Percentiles rank a stretch among this genome's conserved stretches.
Evolutionary conservation across 305 asterid species (phyloP).

Genomic region (Solanum hybrid): DNA sequence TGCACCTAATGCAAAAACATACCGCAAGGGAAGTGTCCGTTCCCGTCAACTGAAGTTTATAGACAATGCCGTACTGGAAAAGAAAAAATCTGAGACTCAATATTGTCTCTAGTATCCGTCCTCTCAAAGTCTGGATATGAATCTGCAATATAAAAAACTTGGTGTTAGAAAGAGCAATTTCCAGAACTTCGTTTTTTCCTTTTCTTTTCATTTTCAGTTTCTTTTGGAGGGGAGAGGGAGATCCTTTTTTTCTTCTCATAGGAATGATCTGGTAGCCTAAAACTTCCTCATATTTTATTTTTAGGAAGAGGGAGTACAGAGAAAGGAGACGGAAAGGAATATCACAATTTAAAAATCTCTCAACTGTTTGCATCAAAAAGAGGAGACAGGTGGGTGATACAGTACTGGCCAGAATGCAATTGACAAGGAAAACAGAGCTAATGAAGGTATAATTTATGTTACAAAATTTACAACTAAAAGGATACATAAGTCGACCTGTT

Average conservation of each 20-base stretch:
- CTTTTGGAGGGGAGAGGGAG: neutral
- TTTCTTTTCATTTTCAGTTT: neutral
- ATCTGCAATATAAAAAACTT: conserved; percentile 31
- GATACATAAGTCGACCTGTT: conserved; percentile 54
- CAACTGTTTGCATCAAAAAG: neutral
- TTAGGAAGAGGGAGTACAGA: neutral
- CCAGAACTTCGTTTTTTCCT: neutral
- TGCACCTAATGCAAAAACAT: conserved; percentile 18
- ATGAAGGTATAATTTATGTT: neutral
- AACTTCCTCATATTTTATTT: neutral
- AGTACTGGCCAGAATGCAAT: neutral
- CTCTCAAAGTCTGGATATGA: conserved; percentile 94
- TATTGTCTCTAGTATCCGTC: conserved; percentile 92
- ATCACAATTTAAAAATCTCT: neutral
- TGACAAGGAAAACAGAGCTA: neutral
- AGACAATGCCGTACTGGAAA: conserved; percentile 94
- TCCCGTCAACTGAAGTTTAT: conserved; percentile 79
- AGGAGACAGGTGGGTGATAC: neutral
- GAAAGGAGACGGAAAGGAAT: neutral
- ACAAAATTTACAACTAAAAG: neutral
- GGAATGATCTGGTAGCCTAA: neutral
- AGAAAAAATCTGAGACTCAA: conserved; percentile 88
- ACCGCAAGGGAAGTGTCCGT: conserved; percentile 82
- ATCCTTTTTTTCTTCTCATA: neutral
- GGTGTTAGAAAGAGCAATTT: neutral